Evolutionary conservation across 306 rosid species (phyloP), one percentile per base, ranked within the genome.

Genomic region (Luffa aegyptiaca): DNA sequence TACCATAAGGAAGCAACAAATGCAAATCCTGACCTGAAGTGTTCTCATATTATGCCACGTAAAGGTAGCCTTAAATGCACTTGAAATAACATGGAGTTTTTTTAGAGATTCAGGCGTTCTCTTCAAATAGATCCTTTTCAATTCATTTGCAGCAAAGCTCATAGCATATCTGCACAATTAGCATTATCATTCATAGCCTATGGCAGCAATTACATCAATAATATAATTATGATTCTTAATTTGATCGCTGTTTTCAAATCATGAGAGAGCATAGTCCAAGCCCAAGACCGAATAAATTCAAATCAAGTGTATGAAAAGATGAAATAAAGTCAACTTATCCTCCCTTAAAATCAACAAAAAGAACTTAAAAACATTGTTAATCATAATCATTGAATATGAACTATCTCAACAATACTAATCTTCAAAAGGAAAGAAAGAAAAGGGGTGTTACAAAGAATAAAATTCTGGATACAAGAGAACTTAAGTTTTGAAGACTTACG

Each of bases 31-130:
- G 42, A 91, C 98, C 93, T 95, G 96, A 87, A 92, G 93, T 74
- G 92, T 91, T 56, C 87, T 92, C 93, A 92, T 91, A 86, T 91
- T 87, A 85, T 92, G 92, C 98, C 98, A 95, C n/a, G 98, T 88
- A 17, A 88, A 87, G 64, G 90, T 84, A 68, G 97, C 97, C 90
- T 92, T 95, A 84, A 86, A 90, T 11, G 96, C 97, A 88, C 97
- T 95, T 65, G 98, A 95, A 81, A 95, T 83, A 83, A 95, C 89
- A 84, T 92, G 98, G 75, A 95, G 73, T 59, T 71, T 59, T 89
- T 92, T 95, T 91, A 84, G 88, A 63, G 90, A 88, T 80, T 86
- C 86, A 0, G 93, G 93, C 0, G 93, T 90, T 79, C 97, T 86
- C 78, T 82, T 88, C 84, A 91, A 88, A 79, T 88, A 95, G 59